A percentile compares a stretch with the other conserved stretches of the same genome.
Evolutionary conservation across 2,329 filamentous ascomycete species (phyloP).

Genomic region (Fusarium hainanense): DNA sequence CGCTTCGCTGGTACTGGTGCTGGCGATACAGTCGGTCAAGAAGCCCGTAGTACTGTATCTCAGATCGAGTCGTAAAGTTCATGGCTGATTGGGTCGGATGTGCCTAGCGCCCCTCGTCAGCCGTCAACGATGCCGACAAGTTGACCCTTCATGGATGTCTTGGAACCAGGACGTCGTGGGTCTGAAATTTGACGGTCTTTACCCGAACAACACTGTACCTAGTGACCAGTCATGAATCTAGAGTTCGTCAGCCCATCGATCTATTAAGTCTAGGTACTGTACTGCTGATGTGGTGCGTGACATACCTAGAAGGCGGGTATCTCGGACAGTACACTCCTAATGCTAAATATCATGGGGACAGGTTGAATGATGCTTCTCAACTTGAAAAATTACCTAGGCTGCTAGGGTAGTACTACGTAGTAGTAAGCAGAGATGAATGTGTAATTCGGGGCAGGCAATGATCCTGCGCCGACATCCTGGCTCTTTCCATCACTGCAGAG

Average conservation of each 20-base stretch:
- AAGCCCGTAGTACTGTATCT: neutral
- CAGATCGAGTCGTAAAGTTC: neutral
- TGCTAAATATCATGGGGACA: neutral
- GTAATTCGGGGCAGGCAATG: neutral
- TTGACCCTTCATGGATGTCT: slow-evolving; percentile 26
- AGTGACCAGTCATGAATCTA: slow-evolving; percentile 41
- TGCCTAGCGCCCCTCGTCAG: slow-evolving; percentile 32
- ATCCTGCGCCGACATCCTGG: neutral
- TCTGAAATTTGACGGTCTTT: slow-evolving; percentile 33
- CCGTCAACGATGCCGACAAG: slow-evolving; percentile 17
- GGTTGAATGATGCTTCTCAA: neutral
- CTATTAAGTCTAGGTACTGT: slow-evolving; percentile 12
- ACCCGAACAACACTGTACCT: slow-evolving; percentile 26
- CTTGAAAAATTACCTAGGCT: neutral
- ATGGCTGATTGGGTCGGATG: slow-evolving; percentile 33
- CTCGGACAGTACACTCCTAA: neutral
- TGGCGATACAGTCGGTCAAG: neutral
- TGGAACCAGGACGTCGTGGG: slow-evolving; percentile 32
- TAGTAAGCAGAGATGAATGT: neutral
- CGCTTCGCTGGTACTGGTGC: slow-evolving; percentile 5
- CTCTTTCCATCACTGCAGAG: neutral
- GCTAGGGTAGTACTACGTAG: neutral
- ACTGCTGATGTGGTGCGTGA: slow-evolving; percentile 1
- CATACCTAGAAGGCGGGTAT: neutral
- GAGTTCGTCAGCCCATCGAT: slow-evolving; percentile 42